Percentiles rank a stretch among this genome's conserved stretches.
These are phyloP conservation scores for Schwanniomyces etchellsii DNA, from an alignment of 1,139 yeast genomes.

Conservation along the genomic window DNA sequence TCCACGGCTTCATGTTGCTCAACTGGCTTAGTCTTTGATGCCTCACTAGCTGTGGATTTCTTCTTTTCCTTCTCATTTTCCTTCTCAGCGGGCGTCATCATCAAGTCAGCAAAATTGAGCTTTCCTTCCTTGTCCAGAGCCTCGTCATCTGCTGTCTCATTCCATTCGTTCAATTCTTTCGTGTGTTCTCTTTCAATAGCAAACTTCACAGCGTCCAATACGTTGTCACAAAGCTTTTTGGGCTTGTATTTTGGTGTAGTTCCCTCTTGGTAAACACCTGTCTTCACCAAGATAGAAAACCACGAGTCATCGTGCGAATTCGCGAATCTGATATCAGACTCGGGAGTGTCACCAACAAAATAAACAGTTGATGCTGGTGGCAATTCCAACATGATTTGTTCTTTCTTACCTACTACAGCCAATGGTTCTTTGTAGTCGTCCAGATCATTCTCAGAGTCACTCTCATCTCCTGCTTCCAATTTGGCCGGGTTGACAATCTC, in stretches of 20 bases:
- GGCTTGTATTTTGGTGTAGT: conserved; percentile 76
- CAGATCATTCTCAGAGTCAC: conserved; percentile 27
- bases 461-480: conserved; percentile 30
- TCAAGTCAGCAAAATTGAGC: conserved; percentile 42
- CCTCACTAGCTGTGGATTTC: conserved; percentile 1
- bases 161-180: conserved; percentile 69
- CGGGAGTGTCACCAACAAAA: conserved; percentile 92
- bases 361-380: conserved; percentile 85
- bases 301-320: conserved; percentile 80
- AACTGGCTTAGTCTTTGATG: conserved; percentile 17
- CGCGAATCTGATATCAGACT: conserved; percentile 82
- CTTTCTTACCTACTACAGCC: conserved; percentile 25
- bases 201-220: conserved; percentile 73
- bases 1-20: conserved; percentile 37
- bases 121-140: conserved; percentile 29
- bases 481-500: conserved; percentile 42
- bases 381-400: conserved; percentile 46
- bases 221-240: conserved; percentile 65
- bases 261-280: conserved; percentile 82
- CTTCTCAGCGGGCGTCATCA: conserved; percentile 38
- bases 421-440: conserved; percentile 18
- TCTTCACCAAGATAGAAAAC: conserved; percentile 79
- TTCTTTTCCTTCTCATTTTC: conserved; percentile 8
- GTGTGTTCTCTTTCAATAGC: conserved; percentile 79
- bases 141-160: conserved; percentile 39